Evolutionary conservation across 495 filamentous ascomycete genomes (phyloP).

Genomic region (Letharia columbiana): DNA sequence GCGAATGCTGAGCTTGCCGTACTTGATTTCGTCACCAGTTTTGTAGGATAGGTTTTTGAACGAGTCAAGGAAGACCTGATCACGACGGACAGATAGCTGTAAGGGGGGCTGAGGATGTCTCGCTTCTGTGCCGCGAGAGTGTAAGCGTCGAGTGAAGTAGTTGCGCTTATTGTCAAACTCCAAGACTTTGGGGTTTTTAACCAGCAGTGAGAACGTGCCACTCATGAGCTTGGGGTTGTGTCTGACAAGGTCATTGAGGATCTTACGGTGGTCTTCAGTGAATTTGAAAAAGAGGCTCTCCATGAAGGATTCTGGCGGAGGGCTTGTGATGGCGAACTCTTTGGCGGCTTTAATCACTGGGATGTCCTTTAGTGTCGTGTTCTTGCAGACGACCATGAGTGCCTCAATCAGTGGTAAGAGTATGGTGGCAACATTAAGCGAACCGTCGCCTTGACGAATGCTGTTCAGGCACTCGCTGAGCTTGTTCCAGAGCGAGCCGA

Average conservation of each 20-base stretch:
- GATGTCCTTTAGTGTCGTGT: constrained; percentile 71
- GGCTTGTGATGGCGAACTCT: constrained; percentile 65
- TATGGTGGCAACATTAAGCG: constrained; percentile 94
- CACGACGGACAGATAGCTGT: constrained; percentile 82
- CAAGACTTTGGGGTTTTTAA: constrained; percentile 97
- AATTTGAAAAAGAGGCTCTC: constrained; percentile 95
- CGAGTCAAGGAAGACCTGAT: constrained; percentile 96
- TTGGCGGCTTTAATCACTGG: constrained; percentile 49
- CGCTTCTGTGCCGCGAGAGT: constrained; percentile 59
- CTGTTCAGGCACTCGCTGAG: constrained; percentile 85
- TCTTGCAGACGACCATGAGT: constrained; percentile 99
- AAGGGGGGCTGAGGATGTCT: constrained; percentile 64
- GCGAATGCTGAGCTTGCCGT: constrained; percentile 92
- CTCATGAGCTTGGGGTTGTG: constrained; percentile 98
- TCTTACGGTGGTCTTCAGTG: constrained; percentile 95
- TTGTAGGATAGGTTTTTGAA: constrained; percentile 97
- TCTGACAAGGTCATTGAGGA: constrained; percentile 94
- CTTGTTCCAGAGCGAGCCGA: constrained; percentile 83
- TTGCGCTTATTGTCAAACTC: constrained; percentile 99
- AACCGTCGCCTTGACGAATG: constrained; percentile 83
- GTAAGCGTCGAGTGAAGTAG: constrained; percentile 91
- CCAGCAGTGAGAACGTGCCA: constrained; percentile 86
- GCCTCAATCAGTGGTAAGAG: constrained; percentile 89
- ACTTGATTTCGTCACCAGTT: constrained; percentile 89
- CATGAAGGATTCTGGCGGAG: constrained; percentile 73